Evolutionary conservation across 805 yeast species (phyloP).

Genomic region (Myxozyma mucilagina): DNA sequence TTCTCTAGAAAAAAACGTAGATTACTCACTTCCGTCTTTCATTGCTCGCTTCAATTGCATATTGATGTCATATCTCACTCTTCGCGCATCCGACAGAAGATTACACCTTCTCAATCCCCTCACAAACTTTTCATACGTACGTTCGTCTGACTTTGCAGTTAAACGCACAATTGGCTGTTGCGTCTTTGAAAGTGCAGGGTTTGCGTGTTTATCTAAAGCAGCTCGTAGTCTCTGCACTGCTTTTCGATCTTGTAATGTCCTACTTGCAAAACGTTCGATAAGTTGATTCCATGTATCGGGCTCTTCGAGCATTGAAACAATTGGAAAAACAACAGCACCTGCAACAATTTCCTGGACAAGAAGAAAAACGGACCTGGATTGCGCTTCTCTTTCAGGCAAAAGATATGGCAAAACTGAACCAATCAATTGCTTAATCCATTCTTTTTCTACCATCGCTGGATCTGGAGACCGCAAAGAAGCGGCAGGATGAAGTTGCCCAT

Average conservation of each 20-base stretch:
- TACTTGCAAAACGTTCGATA: constrained; percentile 60
- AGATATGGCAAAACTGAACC: constrained; percentile 51
- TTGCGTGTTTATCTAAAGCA: constrained; percentile 62
- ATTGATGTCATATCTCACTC: constrained; percentile 49
- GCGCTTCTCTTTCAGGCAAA: constrained; percentile 46
- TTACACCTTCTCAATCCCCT: constrained; percentile 41
- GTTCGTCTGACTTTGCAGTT: constrained; percentile 45
- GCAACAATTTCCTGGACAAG: constrained; percentile 66
- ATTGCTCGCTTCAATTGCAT: constrained; percentile 50
- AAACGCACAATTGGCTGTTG: constrained; percentile 37
- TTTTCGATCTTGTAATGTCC: constrained; percentile 66
- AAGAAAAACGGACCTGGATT: constrained; percentile 50
- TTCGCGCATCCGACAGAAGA: constrained; percentile 50
- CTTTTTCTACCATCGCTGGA: constrained; percentile 48
- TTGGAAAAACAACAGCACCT: constrained; percentile 56
- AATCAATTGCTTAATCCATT: constrained; percentile 50
- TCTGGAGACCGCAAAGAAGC: constrained; percentile 45
- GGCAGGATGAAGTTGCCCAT: constrained; percentile 61
- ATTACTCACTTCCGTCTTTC: constrained; percentile 36
- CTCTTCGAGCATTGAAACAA: constrained; percentile 55
- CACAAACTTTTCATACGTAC: constrained; percentile 47
- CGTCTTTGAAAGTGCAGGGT: constrained; percentile 12
- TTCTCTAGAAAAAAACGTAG: neutral
- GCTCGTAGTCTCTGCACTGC: constrained; percentile 72
- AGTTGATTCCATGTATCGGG: constrained; percentile 76